These are phyloP conservation scores for Chaetomiaceae sp. DNA, from an alignment of 2,329 filamentous ascomycete genomes.

Conservation along the genomic window DNA sequence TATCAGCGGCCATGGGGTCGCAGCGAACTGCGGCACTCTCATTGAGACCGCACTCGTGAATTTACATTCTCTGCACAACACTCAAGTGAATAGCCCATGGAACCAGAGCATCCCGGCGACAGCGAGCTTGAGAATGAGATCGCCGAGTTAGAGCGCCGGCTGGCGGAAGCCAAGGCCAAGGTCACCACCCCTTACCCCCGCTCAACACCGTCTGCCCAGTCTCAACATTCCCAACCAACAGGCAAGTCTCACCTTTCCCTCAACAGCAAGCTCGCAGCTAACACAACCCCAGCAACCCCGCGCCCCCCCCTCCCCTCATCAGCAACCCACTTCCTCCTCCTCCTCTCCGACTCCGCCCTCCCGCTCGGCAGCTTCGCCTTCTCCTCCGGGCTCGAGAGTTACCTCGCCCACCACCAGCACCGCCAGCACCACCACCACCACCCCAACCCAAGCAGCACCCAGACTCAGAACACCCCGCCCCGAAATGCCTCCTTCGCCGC, in stretches of 20 bases:
- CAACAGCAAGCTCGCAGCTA: background rate
- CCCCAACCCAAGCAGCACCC: too few species aligned
- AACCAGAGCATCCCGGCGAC: background rate
- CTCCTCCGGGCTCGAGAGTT: conserved; percentile 76
- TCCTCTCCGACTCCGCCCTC: conserved; percentile 17
- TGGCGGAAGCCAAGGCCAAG: conserved; percentile 41
- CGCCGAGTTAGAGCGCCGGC: conserved; percentile 44
- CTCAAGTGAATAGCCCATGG: background rate
- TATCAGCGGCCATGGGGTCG: too few species aligned
- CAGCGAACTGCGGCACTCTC: background rate
- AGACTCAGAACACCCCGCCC: conserved; percentile 26
- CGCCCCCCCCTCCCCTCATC: background rate
- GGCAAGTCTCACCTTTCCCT: too few species aligned
- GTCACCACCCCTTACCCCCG: conserved; percentile 1
- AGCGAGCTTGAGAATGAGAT: conserved; percentile 47
- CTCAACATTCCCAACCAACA: too few species aligned
- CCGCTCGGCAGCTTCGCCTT: conserved; percentile 71
- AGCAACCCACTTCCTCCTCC: conserved; percentile 15
- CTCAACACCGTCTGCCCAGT: background rate
- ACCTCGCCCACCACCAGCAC: conserved; percentile 62
- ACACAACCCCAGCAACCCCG: background rate
- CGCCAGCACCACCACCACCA: too few species aligned
- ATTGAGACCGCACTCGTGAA: background rate
- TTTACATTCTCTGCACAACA: background rate
- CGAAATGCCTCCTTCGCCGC: conserved; percentile 44